These are phyloP conservation scores for Backusella luteola DNA, from an alignment of 192 early-diverging fungal species.

Conservation along the genomic window DNA sequence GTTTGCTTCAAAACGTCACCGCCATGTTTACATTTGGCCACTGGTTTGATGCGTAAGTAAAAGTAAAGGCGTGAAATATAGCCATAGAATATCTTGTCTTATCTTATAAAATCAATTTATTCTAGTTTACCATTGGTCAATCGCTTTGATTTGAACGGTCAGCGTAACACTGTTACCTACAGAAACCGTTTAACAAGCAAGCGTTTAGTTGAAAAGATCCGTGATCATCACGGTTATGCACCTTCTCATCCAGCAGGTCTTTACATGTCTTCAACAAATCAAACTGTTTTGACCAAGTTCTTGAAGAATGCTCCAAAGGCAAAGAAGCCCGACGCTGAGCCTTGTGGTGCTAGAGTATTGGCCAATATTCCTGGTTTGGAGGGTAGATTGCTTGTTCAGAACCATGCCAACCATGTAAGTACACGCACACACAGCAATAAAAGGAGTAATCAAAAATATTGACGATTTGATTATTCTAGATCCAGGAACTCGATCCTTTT, in stretches of 20 bases:
- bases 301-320: slow-evolving; percentile 51
- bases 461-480: slow-evolving; percentile 14
- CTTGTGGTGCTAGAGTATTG: slow-evolving; percentile 62
- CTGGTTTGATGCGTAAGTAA: slow-evolving; percentile 64
- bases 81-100: neutral
- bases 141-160: slow-evolving; percentile 62
- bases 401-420: slow-evolving; percentile 63
- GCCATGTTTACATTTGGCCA: slow-evolving; percentile 64
- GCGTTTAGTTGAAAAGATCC: slow-evolving; percentile 60
- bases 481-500: slow-evolving; percentile 67
- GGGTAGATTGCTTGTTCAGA: slow-evolving; percentile 66
- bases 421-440: neutral
- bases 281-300: slow-evolving; percentile 64
- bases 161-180: slow-evolving; percentile 55
- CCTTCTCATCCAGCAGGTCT: slow-evolving; percentile 65
- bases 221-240: slow-evolving; percentile 67
- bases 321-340: slow-evolving; percentile 64
- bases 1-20: slow-evolving; percentile 66
- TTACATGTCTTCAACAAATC: slow-evolving; percentile 67
- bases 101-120: neutral
- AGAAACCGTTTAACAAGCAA: slow-evolving; percentile 61
- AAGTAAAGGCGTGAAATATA: neutral
- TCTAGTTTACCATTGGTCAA: slow-evolving; percentile 65
- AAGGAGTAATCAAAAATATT: too few species aligned
- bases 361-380: slow-evolving; percentile 57